Conservation (phyloP, 2,329 filamentous ascomycete genomes). For the Biscogniauxia mediterranea region DNA sequence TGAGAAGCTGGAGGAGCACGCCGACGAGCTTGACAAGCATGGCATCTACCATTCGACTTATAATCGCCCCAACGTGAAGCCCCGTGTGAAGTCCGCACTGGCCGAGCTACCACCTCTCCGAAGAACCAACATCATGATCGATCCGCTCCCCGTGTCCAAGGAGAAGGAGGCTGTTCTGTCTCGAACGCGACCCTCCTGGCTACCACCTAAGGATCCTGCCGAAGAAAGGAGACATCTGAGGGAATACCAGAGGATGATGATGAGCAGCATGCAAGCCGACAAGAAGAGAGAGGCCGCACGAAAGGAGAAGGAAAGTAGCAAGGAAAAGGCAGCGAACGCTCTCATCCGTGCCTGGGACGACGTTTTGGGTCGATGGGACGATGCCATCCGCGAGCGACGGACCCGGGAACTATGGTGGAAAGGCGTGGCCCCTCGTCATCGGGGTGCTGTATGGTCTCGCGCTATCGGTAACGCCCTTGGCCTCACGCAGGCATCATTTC, state of each 20-base stretch:
- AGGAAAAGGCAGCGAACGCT: conserved; percentile 54
- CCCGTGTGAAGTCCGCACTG: conserved; percentile 63
- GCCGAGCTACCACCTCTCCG: conserved; percentile 69
- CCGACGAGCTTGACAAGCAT: conserved; percentile 59
- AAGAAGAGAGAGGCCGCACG: conserved; percentile 55
- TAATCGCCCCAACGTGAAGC: conserved; percentile 38
- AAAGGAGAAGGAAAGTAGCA: conserved; percentile 49
- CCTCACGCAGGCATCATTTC: conserved; percentile 65
- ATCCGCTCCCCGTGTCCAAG: conserved; percentile 78
- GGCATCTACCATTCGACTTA: conserved; percentile 21
- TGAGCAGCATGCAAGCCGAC: conserved; percentile 57
- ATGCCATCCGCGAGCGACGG: conserved; percentile 64
- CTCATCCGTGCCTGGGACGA: conserved; percentile 71
- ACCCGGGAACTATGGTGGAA: conserved; percentile 82
- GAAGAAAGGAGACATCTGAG: conserved; percentile 88
- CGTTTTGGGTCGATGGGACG: conserved; percentile 73
- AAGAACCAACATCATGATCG: conserved; percentile 77
- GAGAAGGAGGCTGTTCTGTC: conserved; percentile 84
- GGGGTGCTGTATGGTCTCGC: conserved; percentile 66
- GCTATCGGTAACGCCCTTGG: conserved; percentile 74
- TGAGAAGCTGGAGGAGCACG: conserved; percentile 77
- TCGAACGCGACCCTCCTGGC: conserved; percentile 77
- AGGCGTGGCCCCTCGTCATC: conserved; percentile 68
- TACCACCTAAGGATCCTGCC: conserved; percentile 82
- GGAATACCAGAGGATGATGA: conserved; percentile 84